Evolutionary conservation across 176 grass and related monocot species (phyloP), one percentile per base, ranked within the genome.

Genomic region (Tillandsia fasciculata): DNA sequence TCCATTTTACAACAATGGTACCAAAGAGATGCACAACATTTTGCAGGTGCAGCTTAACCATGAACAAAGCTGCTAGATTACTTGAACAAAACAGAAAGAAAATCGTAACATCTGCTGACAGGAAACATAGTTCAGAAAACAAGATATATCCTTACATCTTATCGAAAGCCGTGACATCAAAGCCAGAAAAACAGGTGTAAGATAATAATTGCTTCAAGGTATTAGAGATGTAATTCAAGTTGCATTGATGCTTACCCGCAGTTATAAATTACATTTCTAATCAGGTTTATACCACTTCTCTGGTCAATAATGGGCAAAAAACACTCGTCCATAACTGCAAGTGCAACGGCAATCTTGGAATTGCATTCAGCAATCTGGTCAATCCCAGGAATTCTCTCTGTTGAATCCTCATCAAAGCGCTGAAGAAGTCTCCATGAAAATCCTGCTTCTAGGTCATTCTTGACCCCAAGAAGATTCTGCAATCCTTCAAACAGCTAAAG

Each of bases 281-380:
- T 87, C 72, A 99, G 79, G 58, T 90, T 87, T 83, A 99, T 90
- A 49, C 95, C 87, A 75, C 90, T 94, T 86, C 95, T 86, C 74
- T 94, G 82, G 79, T 99, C 95, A 82, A 90, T 42, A 65, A 99
- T 94, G 2, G 95, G 95, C 77, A 82, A 70, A 83, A 99, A 99
- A 69, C 95, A 99, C 75, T 99, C 95, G 49, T 99, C 84, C 87
- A 93, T 88, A 77, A 99, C 79, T 17, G 84, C 82, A 74, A 99
- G 77, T 27, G 95, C 86, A 80, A 99, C 80, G 56, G 82, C 90
- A 86, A 87, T 84, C 85, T 82, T 93, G 48, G 95, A 86, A 57
- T 99, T 99, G 79, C 90, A 94, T 53, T 94, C 87, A 51, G 72
- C 84, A 73, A 75, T 80, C 50, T 67, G 74, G 64, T 81, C 76